A percentile compares a stretch with the other conserved stretches of the same genome.
These are phyloP conservation scores for Hypoxylon sp. DNA, from an alignment of 2,329 filamentous ascomycete species.

Conservation along the genomic window DNA sequence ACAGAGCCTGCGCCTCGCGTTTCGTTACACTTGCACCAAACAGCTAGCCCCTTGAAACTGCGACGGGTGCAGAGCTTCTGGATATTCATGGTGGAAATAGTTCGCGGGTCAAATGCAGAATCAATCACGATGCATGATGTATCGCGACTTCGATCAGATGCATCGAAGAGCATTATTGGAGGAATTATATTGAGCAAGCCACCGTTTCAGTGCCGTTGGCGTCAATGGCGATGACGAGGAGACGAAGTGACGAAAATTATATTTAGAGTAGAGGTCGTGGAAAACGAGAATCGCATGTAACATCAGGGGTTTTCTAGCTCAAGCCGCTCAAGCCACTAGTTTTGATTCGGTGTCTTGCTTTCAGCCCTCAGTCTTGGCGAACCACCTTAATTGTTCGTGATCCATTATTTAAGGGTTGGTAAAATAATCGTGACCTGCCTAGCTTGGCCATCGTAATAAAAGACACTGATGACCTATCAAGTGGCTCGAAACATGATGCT, in stretches of 20 bases:
- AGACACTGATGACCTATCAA: background rate
- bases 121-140: background rate
- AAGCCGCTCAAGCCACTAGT: background rate
- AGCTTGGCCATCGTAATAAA: background rate
- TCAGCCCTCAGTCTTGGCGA: slow-evolving; percentile 34
- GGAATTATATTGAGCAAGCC: slow-evolving; percentile 8
- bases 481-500: background rate
- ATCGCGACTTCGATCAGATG: background rate
- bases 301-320: background rate
- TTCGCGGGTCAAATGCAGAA: background rate
- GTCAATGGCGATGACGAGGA: background rate
- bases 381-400: slow-evolving; percentile 2
- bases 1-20: background rate
- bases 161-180: background rate
- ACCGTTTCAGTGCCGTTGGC: slow-evolving; percentile 1
- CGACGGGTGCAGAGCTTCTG: background rate
- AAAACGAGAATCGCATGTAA: background rate
- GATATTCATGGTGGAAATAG: background rate
- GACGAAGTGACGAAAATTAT: background rate
- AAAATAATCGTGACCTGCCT: background rate
- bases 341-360: slow-evolving; percentile 1
- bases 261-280: background rate
- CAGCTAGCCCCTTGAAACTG: background rate
- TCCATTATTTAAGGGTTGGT: slow-evolving; percentile 3
- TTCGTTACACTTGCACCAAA: background rate